Evolutionary conservation across 768 basidiomycete genomes (phyloP), one percentile per base, ranked within the genome.

Genomic region (Hortiboletus campestris): DNA sequence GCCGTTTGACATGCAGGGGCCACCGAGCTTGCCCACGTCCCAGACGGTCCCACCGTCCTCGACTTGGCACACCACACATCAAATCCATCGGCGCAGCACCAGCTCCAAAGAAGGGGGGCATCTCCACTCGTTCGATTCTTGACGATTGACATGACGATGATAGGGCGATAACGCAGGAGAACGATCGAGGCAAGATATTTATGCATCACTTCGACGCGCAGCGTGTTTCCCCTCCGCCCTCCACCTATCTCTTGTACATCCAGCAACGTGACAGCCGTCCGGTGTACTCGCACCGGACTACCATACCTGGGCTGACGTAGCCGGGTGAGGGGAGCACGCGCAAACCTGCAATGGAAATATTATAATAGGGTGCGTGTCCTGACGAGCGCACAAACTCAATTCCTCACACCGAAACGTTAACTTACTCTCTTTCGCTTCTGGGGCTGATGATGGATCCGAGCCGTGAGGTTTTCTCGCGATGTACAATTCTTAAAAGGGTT

Each of bases 391-490:
- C 43, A 46, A 57, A 63, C 55, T 49, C 51, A 55, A 57, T 44
- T 54, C 16, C 5, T 9, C 50, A 38, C 14, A 47, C 32, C 52
- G 25, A 51, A 57, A 68, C 54, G 60, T 51, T 55, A 53, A 55
- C 29, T 38, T 49, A 4, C 11, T 34, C 28, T 34, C 36, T 20
- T 36, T 34, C 25, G 34, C 19, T 25, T 49, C n/a, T 49, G 42
- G 12, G 3, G 20, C 11, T 10, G 31, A 29, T 25, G 50, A 58
- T 63, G 53, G 56, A 51, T 68, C 55, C 57, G 60, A 49, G 35
- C 55, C 46, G 51, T 50, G 19, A 20, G 34, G 51, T 25, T 41
- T 19, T 53, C 16, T 40, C 53, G 29, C 22, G 45, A 49, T 17
- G 49, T 29, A 7, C 29, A 34, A 17, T 12, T 3, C 29, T 20